These are phyloP conservation scores for Asterella californica DNA, from an alignment of 225 moss, liverwort and hornwort genomes.

Conservation along the genomic window DNA sequence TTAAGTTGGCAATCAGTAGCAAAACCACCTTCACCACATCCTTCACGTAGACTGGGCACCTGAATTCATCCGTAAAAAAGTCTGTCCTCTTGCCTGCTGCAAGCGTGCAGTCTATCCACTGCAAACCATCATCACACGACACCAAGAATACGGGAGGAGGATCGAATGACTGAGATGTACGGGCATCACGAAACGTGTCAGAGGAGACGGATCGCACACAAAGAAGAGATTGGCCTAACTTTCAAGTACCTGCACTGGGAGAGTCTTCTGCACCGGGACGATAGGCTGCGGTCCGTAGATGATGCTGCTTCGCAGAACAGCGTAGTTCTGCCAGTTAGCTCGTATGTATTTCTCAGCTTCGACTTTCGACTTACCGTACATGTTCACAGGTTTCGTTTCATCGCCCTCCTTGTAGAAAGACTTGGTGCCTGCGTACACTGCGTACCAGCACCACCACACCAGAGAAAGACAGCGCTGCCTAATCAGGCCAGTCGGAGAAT, in stretches of 20 bases:
- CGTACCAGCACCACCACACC: background rate
- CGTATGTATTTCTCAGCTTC: constrained; percentile 68
- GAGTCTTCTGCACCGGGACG: constrained; percentile 61
- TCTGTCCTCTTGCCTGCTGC: constrained; percentile 55
- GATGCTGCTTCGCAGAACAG: constrained; percentile 85
- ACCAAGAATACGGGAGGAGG: too few species aligned
- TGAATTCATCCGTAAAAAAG: constrained; percentile 75
- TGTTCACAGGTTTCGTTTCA: constrained; percentile 82
- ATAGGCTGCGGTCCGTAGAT: constrained; percentile 86
- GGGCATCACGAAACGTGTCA: background rate
- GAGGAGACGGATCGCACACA: too few species aligned
- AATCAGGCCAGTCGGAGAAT: too few species aligned
- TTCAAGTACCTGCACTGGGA: constrained; percentile 63
- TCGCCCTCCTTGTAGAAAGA: constrained; percentile 87
- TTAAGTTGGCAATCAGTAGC: constrained; percentile 54
- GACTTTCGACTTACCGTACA: constrained; percentile 72
- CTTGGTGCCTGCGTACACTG: constrained; percentile 85
- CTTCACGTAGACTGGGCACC: constrained; percentile 84
- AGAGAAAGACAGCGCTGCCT: too few species aligned
- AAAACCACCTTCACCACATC: constrained; percentile 79
- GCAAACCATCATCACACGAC: constrained; percentile 26
- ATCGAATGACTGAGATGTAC: background rate
- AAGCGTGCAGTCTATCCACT: constrained; percentile 87
- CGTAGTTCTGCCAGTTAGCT: constrained; percentile 61
- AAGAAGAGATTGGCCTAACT: background rate